Evolutionary conservation across 441 rosid species (phyloP), one percentile per base, ranked within the genome.

Genomic region (Syzygium malaccense): DNA sequence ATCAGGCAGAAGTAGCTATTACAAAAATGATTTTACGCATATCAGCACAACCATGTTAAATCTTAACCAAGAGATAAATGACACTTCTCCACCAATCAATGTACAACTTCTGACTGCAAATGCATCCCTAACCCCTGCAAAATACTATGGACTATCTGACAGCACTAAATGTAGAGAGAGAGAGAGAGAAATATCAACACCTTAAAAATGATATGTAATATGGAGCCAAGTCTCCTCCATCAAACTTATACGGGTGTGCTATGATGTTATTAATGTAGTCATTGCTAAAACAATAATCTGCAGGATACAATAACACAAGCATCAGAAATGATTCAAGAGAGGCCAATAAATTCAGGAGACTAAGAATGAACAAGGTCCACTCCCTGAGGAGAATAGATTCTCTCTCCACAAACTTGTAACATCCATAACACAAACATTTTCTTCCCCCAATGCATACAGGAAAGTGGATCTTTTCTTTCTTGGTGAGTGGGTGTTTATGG

Each of bases 271-370:
- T 94, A 91, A 96, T 90, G 89, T 92, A 92, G 93, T 89, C 96
- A 91, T 96, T 96, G 94, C 97, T 96, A 60, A 95, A 93, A 92
- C 96, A 95, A 80, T 96, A 96, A 88, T 95, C 95, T 95, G 96
- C 92, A 91, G 41, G 68, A 89, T 25, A 90, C 26, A 89, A 87
- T 85, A 45, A 85, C 66, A 32, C 20, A 75, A 66, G 32, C 87
- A 55, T 51, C 41, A 30, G 80, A 87, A 41, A 78, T 45, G 53
- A 26, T 41, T 71, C 53, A 20, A 41, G 83, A 75, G 83, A 75
- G 18, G n/a, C 51, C 25, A 23, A 75, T 41, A 41, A 23, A 75
- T 75, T 41, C 53, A 41, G 51, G 51, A 75, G 41, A 75, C 41
- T 75, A 75, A 75, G 83, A 75, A 75, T 23, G n/a, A 75, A 30